phyloP scores from a whole-genome alignment of 805 yeast species.

The Diddensiella santjacobensis region DNA sequence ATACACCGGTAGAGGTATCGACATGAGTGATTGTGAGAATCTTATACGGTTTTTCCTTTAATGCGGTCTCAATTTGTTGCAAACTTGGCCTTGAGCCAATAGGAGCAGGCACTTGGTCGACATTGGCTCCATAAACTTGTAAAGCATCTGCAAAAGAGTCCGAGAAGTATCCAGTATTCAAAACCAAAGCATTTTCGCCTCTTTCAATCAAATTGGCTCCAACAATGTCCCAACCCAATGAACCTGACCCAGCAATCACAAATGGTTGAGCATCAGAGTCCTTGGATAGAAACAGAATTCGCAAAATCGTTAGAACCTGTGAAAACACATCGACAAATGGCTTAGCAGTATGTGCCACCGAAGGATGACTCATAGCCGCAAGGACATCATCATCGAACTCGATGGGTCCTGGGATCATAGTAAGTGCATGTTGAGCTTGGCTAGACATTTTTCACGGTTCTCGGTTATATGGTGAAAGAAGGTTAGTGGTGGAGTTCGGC shows the following conservation, averaged over 20 bases:
- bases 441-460: constrained; percentile 12
- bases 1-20: constrained; percentile 95
- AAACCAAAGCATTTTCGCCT: constrained; percentile 70
- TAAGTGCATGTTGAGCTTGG: constrained; percentile 30
- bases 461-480: neutral
- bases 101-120: constrained; percentile 66
- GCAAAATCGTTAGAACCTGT: constrained; percentile 58
- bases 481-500: neutral
- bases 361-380: constrained; percentile 74
- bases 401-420: constrained; percentile 83
- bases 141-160: constrained; percentile 78
- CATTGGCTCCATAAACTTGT: constrained; percentile 67
- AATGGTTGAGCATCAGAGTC: constrained; percentile 70
- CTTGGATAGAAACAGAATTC: constrained; percentile 70
- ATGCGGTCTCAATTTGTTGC: constrained; percentile 50
- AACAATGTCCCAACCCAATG: constrained; percentile 90
- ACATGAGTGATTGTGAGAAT: constrained; percentile 88
- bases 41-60: constrained; percentile 51
- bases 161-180: constrained; percentile 86
- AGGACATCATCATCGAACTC: constrained; percentile 78
- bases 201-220: constrained; percentile 67
- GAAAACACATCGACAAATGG: constrained; percentile 76
- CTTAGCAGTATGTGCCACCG: constrained; percentile 87
- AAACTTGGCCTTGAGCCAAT: constrained; percentile 69
- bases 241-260: constrained; percentile 86